Conservation (phyloP, 352 stramenopile genomes). For the Globisporangium rhizosaccharum region DNA sequence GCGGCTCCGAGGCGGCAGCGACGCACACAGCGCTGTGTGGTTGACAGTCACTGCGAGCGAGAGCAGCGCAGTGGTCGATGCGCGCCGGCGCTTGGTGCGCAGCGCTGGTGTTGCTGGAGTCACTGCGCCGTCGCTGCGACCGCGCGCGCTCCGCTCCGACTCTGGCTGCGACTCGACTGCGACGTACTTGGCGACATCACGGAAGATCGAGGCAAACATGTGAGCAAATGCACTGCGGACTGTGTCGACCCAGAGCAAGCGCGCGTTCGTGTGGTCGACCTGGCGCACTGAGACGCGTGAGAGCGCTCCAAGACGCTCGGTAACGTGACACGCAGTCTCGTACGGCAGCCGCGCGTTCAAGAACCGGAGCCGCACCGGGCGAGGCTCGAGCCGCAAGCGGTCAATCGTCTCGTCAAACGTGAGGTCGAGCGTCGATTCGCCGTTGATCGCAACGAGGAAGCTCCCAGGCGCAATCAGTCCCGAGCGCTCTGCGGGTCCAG, state of each 20-base stretch:
- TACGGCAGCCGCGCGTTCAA: constrained; percentile 42
- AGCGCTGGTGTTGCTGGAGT: neutral
- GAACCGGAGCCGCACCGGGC: constrained; percentile 62
- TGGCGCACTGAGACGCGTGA: constrained; percentile 48
- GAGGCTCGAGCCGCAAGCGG: constrained; percentile 32
- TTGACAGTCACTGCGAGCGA: constrained; percentile 56
- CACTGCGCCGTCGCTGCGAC: neutral
- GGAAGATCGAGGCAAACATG: constrained; percentile 64
- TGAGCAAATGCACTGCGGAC: constrained; percentile 52
- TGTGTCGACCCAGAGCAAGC: constrained; percentile 54
- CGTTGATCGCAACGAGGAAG: constrained; percentile 70
- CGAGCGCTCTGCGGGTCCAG: constrained; percentile 58
- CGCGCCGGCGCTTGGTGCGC: constrained; percentile 21
- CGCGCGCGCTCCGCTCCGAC: neutral
- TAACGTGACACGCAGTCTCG: constrained; percentile 53
- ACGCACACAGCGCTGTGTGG: constrained; percentile 32
- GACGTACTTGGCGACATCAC: constrained; percentile 47
- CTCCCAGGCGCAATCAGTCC: constrained; percentile 43
- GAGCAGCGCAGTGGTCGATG: constrained; percentile 23
- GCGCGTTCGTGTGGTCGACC: constrained; percentile 32
- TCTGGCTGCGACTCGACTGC: constrained; percentile 24
- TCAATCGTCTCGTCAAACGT: constrained; percentile 66
- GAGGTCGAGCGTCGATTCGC: constrained; percentile 49
- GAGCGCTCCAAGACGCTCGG: constrained; percentile 44
- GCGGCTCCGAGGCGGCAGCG: constrained; percentile 12